Evolutionary conservation across 1,139 yeast species (phyloP).

Genomic region (Suhomyces chickasaworum): DNA sequence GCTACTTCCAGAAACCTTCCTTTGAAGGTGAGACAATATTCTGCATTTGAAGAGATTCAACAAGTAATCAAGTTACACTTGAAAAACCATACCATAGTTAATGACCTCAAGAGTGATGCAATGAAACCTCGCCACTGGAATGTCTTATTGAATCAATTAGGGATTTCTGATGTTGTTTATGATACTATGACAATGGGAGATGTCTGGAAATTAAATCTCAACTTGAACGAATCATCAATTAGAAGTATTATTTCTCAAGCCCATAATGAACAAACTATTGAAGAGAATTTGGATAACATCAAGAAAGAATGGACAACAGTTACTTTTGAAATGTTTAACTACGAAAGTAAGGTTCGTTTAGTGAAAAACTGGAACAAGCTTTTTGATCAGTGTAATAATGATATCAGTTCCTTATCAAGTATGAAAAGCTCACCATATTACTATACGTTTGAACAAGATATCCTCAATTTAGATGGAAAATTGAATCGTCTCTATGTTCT

Average conservation of each 20-base stretch:
- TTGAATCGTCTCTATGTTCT: slow-evolving; percentile 54
- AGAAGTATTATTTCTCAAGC: slow-evolving; percentile 63
- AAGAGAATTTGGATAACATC: slow-evolving; percentile 54
- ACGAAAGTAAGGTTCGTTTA: slow-evolving; percentile 54
- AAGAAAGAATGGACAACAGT: slow-evolving; percentile 50
- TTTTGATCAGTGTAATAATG: slow-evolving; percentile 61
- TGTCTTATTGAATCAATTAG: slow-evolving; percentile 41
- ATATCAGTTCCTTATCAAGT: slow-evolving; percentile 62
- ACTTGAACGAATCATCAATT: slow-evolving; percentile 47
- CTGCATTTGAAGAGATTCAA: slow-evolving; percentile 67
- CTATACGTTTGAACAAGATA: slow-evolving; percentile 61
- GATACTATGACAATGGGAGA: slow-evolving; percentile 52
- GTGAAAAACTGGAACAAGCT: slow-evolving; percentile 71
- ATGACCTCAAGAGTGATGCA: slow-evolving; percentile 57
- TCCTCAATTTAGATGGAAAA: slow-evolving; percentile 56
- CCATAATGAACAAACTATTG: slow-evolving; percentile 69
- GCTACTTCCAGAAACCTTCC: slow-evolving; percentile 56
- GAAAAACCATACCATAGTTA: slow-evolving; percentile 41
- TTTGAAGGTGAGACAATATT: slow-evolving; percentile 61
- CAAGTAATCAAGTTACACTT: slow-evolving; percentile 43
- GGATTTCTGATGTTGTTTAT: slow-evolving; percentile 19
- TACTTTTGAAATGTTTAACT: slow-evolving; percentile 58
- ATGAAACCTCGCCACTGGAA: slow-evolving; percentile 74
- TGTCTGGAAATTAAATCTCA: slow-evolving; percentile 60
- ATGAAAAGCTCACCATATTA: slow-evolving; percentile 75